phyloP scores from a whole-genome alignment of 2,329 filamentous ascomycete species.

The Phialocephala subalpina region DNA sequence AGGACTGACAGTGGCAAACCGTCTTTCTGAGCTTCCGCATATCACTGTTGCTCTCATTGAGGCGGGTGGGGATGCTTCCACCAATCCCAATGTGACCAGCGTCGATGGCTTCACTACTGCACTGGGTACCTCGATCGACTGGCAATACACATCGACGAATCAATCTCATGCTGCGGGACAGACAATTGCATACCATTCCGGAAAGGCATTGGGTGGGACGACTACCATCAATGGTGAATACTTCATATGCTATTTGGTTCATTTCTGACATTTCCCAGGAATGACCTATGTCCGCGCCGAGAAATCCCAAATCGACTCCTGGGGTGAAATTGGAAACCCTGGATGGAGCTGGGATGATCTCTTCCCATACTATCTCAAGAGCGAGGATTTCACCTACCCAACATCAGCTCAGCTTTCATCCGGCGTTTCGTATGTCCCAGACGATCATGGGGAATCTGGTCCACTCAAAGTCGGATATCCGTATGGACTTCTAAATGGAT shows the following conservation, averaged over 20 bases:
- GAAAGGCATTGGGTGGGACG: constrained; percentile 32
- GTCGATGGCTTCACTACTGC: constrained; percentile 26
- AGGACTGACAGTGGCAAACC: constrained; percentile 35
- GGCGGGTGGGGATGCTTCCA: constrained; percentile 29
- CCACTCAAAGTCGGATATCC: constrained; percentile 2
- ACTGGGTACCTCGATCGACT: constrained; percentile 31
- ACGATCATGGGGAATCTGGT: neutral
- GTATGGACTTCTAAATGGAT: neutral
- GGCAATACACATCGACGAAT: constrained; percentile 30
- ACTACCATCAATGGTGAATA: constrained; percentile 40
- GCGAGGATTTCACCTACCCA: constrained; percentile 34
- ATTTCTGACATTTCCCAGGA: constrained; percentile 27
- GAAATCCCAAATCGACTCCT: constrained; percentile 50
- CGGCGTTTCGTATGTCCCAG: constrained; percentile 18
- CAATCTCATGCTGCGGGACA: constrained; percentile 26
- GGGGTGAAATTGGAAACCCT: constrained; percentile 50
- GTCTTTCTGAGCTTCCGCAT: constrained; percentile 28
- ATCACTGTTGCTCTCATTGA: constrained; percentile 36
- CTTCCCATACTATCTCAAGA: constrained; percentile 52
- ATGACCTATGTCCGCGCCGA: constrained; percentile 36
- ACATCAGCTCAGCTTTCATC: constrained; percentile 22
- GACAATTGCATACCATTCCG: constrained; percentile 19
- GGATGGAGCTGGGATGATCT: constrained; percentile 52
- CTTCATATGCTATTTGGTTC: neutral
- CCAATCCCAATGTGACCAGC: constrained; percentile 29